These are phyloP conservation scores for Pythium brassicae DNA, from an alignment of 352 stramenopile genomes.

Conservation along the genomic window DNA sequence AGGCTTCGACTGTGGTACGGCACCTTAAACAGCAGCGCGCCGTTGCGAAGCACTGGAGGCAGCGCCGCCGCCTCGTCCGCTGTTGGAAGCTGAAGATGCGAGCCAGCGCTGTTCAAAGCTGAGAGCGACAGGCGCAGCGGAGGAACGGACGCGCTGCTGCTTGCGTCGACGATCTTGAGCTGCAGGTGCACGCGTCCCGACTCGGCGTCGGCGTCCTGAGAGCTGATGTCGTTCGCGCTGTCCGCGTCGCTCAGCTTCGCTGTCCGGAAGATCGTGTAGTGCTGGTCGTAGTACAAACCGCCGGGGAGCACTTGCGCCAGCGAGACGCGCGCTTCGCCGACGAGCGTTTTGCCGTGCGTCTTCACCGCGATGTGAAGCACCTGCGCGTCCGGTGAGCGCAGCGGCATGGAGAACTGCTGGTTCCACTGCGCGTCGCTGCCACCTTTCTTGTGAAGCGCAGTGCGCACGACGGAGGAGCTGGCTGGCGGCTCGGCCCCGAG, in stretches of 20 bases:
- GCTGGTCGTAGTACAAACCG: constrained; percentile 50
- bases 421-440: constrained; percentile 83
- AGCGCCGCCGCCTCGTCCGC: constrained; percentile 11
- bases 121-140: constrained; percentile 24
- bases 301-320: constrained; percentile 32
- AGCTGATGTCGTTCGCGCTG: constrained; percentile 1
- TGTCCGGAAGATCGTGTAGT: constrained; percentile 44
- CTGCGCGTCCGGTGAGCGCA: constrained; percentile 53
- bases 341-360: constrained; percentile 58
- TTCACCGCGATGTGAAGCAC: constrained; percentile 51
- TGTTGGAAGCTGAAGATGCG: background rate
- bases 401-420: constrained; percentile 56
- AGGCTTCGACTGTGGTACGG: constrained; percentile 61
- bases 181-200: constrained; percentile 62
- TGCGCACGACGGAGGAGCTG: constrained; percentile 31
- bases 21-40: constrained; percentile 73
- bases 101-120: background rate
- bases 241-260: constrained; percentile 2
- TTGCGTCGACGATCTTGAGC: constrained; percentile 52
- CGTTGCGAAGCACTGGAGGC: constrained; percentile 42
- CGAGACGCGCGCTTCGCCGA: constrained; percentile 51
- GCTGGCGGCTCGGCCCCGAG: constrained; percentile 12
- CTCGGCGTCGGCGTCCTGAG: constrained; percentile 2
- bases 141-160: constrained; percentile 17
- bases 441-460: constrained; percentile 72